Evolutionary conservation across 805 yeast species (phyloP).

Genomic region (Peterozyma xylosa): DNA sequence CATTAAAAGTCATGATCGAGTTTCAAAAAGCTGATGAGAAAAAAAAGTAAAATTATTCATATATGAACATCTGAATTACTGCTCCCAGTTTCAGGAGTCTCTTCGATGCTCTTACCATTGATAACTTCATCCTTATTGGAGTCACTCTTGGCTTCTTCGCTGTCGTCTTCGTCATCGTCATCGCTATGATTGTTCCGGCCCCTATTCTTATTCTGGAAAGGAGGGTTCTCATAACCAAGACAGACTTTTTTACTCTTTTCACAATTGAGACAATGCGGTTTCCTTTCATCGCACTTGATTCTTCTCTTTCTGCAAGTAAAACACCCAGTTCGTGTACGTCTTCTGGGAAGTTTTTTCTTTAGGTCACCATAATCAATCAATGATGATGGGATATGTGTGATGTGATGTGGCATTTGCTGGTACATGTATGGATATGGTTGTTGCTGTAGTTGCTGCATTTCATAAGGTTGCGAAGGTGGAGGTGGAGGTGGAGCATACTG

Average conservation of each 20-base stretch:
- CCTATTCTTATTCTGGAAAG: slow-evolving; percentile 6
- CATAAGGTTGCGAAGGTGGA: slow-evolving; percentile 86
- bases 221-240: slow-evolving; percentile 50
- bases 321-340: slow-evolving; percentile 71
- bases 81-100: no score
- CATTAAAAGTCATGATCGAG: no score
- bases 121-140: no score
- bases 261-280: slow-evolving; percentile 64
- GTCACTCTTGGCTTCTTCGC: no score
- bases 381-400: slow-evolving; percentile 3
- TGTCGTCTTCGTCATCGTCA: no score
- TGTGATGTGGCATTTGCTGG: slow-evolving; percentile 32
- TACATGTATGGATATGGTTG: slow-evolving; percentile 22
- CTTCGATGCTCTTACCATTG: no score
- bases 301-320: slow-evolving; percentile 65
- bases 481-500: slow-evolving; percentile 23
- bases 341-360: slow-evolving; percentile 35
- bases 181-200: no score
- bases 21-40: no score
- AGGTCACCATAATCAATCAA: slow-evolving; percentile 16
- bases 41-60: no score
- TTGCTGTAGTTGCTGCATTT: slow-evolving; percentile 46
- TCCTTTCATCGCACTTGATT: slow-evolving; percentile 70
- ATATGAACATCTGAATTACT: no score
- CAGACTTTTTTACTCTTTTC: slow-evolving; percentile 58